Evolutionary conservation across 768 basidiomycete genomes (phyloP), one percentile per base, ranked within the genome.

Genomic region (Pleurotus pulmonarius): DNA sequence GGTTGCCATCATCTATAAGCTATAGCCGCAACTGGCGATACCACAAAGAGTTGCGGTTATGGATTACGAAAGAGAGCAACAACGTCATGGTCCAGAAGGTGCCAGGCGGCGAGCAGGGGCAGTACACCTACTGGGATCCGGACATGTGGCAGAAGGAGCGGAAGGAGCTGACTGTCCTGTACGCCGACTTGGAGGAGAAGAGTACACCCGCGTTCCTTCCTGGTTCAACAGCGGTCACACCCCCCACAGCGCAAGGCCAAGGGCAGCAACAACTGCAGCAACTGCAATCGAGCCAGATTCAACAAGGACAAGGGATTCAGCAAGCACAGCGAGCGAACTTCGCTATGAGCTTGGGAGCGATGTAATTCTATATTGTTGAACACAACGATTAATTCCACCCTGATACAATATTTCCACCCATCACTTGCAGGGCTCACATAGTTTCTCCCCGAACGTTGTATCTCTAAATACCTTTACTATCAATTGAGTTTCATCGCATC

Each of bases 1-100:
- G 29, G 13, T n/a, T 38, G 34, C 20, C 22, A 25, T 29, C 49
- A 29, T 22, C 20, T 11, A 56, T 45, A 63, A 95, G 94, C 66
- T 96, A 85, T 79, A 90, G 90, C 70, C 88, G 94, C 59, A 94
- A 94, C 70, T 98, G 95, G 94, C 80, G 95, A 58, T 97, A 89
- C 72, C 94, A 97, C 83, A 97, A 94, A 70, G 92, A 94, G 63
- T 78, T 92, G 49, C 87, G 86, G 41, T 70, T 92, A 54, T 82
- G 82, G 85, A 80, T 97, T 71, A 95, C 92, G 46, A 95, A 95
- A 66, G 93, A 96, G 70, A 86, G 82, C 38, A 88, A 88, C 18
- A 87, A 88, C 54, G 75, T 82, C 52, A 85, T 87, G 47, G 87
- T 87, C 57, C 81, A 85, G 63, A 91, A 91, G 71, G 85, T 90